Base-by-base conservation (phyloP, 2,329 filamentous ascomycete genomes). In the Aspergillus pseudoterreus region DNA sequence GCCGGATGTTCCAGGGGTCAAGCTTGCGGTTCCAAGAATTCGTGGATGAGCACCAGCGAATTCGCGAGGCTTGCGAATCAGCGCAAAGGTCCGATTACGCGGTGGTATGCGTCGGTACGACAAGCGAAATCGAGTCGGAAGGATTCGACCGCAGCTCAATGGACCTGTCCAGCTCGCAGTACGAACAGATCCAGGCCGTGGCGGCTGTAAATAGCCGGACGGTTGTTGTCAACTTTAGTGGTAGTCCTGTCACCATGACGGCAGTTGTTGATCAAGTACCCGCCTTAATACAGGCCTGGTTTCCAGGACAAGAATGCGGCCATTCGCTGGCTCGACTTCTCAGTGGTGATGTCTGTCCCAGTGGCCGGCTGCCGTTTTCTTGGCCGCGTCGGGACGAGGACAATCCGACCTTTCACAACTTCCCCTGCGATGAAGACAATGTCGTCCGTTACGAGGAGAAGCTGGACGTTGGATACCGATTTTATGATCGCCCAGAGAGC, bases 321-420 rank as follows among this genome's bases (percentile, higher is more conserved):
- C 84, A 88, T 59, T 82, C 83, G 0, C 75, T 88, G 38, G 84
- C 84, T 1, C 84, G 87, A 61, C 82, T 87, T 0, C 71, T 88
- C 0, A 83, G 86, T 56, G 87, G 83, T 4, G 70, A 79, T 36
- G 74, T 77, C 51, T 87, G 82, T 58, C 86, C 86, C 0, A 84
- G 81, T 54, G 86, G 86, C 5, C 88, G 88, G 63, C 76, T 88
- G 9, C 85, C 85, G 5, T 43, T 60, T 12, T 54, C 85, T 0
- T 90, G 89, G 69, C 87, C 87, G 3, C 78, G 71, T 44, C 71
- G 76, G 8, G 73, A 85, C 24, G 76, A 86, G 62, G 84, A 88
- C 59, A 85, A 86, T 24, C 86, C 86, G 1, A 83, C 86, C 0
- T 88, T 82, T 70, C 80, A 85, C 67, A 89, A 86, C 67, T 90